Percentiles rank a stretch among this genome's conserved stretches.
phyloP scores from a whole-genome alignment of 208 protist genomes.

The Wallacemonas collosoma region DNA sequence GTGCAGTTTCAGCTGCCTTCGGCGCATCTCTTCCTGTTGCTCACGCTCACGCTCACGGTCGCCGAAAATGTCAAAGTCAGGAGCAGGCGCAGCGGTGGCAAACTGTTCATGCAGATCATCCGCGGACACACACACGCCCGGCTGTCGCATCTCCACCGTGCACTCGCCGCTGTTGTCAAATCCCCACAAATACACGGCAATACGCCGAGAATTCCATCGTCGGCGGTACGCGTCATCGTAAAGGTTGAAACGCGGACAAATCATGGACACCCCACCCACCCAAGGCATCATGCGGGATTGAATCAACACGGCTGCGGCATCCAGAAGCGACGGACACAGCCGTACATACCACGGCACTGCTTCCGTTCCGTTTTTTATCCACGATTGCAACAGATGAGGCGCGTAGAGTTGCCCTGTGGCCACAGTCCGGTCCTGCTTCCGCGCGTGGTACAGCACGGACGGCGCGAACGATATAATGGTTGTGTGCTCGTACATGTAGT shows the following conservation, averaged over 20 bases:
- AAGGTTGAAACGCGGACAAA: slow-evolving; percentile 65
- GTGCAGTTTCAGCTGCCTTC: slow-evolving; percentile 30
- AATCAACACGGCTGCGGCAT: slow-evolving; percentile 46
- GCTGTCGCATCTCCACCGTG: slow-evolving; percentile 67
- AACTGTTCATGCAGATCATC: slow-evolving; percentile 81
- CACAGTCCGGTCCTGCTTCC: slow-evolving; percentile 61
- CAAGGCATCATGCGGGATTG: slow-evolving; percentile 68
- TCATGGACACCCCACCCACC: slow-evolving; percentile 77
- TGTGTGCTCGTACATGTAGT: slow-evolving; percentile 89
- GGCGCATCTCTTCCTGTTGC: slow-evolving; percentile 40
- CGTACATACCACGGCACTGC: slow-evolving; percentile 42
- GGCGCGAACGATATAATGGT: slow-evolving; percentile 88
- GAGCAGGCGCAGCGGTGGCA: slow-evolving; percentile 44
- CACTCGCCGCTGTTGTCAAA: slow-evolving; percentile 55
- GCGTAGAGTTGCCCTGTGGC: slow-evolving; percentile 80
- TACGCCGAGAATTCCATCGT: slow-evolving; percentile 71
- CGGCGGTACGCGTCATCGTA: slow-evolving; percentile 59
- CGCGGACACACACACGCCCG: slow-evolving; percentile 67
- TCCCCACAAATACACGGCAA: slow-evolving; percentile 82
- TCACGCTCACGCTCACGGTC: slow-evolving; percentile 60
- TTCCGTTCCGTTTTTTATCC: slow-evolving; percentile 25
- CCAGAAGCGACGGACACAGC: slow-evolving; percentile 52
- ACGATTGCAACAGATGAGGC: slow-evolving; percentile 36
- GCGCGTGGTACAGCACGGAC: slow-evolving; percentile 67
- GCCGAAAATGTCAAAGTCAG: slow-evolving; percentile 82